Base-by-base conservation (phyloP, 306 rosid genomes). In the Heteromeles arbutifolia region DNA sequence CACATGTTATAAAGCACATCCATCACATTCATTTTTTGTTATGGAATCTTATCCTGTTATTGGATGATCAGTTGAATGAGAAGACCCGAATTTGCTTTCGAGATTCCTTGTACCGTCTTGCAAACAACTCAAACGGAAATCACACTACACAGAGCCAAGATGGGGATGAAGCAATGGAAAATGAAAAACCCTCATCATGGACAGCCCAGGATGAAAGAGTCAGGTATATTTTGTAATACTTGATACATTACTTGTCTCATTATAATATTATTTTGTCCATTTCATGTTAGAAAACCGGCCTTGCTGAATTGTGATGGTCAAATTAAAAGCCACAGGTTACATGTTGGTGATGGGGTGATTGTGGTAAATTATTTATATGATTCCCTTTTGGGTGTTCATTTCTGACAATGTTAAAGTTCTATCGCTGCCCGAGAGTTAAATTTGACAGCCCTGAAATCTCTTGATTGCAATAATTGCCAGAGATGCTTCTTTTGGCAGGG, bases 31-130 rank as follows among this genome's bases (percentile, higher is more conserved):
- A 25, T 73, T 77, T 37, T 66, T 61, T 39, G 76, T 83, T 41
- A 77, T 79, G 65, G 75, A 17, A 77, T 48, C n/a, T 78, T 53
- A 64, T 41, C 58, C 31, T 75, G 53, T 67, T 69, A 34, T 19
- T 12, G 65, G 15, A 45, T 80, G 19, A 62, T 43, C 79, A 92
- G 97, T 80, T 90, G 70, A 74, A 81, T 15, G 88, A 83, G 69
- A 88, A 83, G 69, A 88, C 93, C 54, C 89, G 96, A 11, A 78
- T 90, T 29, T 77, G 88, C 81, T 84, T 90, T 77, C 96, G 96
- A 18, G 96, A 92, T 77, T 83, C 97, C 73, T 79, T 92, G 15
- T 90, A 84, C 84, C 97, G 97, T 59, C 93, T 92, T 53, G 97
- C 97, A 13, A 69, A 71, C 19, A 82, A 82, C 83, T 88, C 96